Conservation (phyloP, 2,329 filamentous ascomycete species). For the Pseudopyricularia cyperi region DNA sequence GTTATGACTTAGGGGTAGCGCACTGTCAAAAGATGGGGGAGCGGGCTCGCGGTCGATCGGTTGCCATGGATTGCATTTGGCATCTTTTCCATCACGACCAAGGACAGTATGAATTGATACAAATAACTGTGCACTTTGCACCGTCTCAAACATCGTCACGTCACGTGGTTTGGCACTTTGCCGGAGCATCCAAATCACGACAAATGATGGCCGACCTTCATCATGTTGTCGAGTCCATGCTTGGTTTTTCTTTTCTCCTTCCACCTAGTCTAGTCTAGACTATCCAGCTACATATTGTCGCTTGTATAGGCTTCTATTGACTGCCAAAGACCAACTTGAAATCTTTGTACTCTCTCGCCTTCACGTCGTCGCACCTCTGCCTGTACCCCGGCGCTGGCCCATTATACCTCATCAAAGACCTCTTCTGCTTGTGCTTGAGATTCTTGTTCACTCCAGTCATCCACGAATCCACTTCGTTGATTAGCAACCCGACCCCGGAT, state of each 20-base stretch:
- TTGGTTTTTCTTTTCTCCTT: too few relatives aligned
- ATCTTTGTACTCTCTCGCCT: conserved; percentile 12
- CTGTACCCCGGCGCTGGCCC: conserved; percentile 30
- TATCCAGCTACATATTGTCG: too few relatives aligned
- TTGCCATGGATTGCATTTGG: not conserved
- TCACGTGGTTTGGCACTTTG: too few relatives aligned
- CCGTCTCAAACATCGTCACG: too few relatives aligned
- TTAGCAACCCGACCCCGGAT: conserved; percentile 27
- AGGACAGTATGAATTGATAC: not conserved
- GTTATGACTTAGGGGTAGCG: not conserved
- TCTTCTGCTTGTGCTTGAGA: conserved; percentile 27
- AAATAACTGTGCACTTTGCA: not conserved
- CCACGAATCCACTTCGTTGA: conserved; percentile 37
- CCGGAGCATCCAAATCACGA: too few relatives aligned
- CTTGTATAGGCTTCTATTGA: too few relatives aligned
- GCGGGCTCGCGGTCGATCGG: not conserved
- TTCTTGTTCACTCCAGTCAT: conserved; percentile 43
- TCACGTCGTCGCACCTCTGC: conserved; percentile 20
- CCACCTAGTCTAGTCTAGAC: too few relatives aligned
- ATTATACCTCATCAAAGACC: conserved; percentile 31
- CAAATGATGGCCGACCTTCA: too few relatives aligned
- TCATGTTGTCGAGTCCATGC: too few relatives aligned
- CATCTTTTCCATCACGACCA: not conserved
- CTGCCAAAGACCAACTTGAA: conserved; percentile 2
- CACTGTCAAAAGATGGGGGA: not conserved